These are phyloP conservation scores for Marchantia paleacea DNA, from an alignment of 225 moss, liverwort and hornwort genomes.

Conservation along the genomic window DNA sequence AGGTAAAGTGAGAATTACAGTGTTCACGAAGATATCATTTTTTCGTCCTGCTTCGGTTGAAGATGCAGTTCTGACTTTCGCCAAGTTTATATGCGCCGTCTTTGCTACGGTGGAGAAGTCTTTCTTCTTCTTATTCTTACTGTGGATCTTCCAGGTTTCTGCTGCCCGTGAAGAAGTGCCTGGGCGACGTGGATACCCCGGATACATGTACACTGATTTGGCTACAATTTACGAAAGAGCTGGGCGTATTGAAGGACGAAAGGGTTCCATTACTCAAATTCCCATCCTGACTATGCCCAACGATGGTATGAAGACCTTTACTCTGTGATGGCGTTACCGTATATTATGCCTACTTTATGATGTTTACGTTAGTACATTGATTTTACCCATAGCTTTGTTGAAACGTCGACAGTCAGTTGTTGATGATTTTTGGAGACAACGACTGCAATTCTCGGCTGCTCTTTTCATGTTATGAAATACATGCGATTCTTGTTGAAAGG, in stretches of 20 bases:
- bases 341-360: neutral
- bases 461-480: neutral
- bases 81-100: no score
- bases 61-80: no score
- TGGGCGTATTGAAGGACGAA: slow-evolving; percentile 90
- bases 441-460: neutral
- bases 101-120: no score
- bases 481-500: neutral
- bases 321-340: neutral
- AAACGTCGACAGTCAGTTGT: neutral
- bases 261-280: slow-evolving; percentile 93
- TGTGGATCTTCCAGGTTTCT: slow-evolving; percentile 41
- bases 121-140: neutral
- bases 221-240: slow-evolving; percentile 94
- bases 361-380: neutral
- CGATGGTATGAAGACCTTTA: slow-evolving; percentile 36
- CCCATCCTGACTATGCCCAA: slow-evolving; percentile 94
- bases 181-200: slow-evolving; percentile 95
- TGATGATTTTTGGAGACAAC: neutral
- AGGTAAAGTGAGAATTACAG: slow-evolving; percentile 36
- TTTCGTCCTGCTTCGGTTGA: neutral
- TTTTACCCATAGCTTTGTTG: neutral
- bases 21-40: neutral
- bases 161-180: slow-evolving; percentile 96
- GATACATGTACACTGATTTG: slow-evolving; percentile 97